Base-by-base conservation (phyloP, 495 filamentous ascomycete species). In the Schizothecium vesticola region DNA sequence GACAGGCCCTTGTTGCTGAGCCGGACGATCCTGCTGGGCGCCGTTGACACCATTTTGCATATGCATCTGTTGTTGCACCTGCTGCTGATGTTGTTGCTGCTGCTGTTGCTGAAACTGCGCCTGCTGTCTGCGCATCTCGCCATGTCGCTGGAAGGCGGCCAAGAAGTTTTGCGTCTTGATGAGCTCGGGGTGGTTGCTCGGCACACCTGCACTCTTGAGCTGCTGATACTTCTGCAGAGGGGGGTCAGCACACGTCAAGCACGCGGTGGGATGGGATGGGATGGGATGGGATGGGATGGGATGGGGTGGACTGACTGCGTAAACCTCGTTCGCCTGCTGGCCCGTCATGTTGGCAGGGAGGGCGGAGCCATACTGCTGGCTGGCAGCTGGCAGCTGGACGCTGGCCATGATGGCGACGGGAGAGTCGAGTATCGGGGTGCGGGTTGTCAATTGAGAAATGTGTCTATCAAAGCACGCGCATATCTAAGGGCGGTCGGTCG, bases 171-270 rank as follows among this genome's bases (percentile, higher is more conserved):
- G 86, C 16, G 86, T 85, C 79, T 92, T 94, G 64, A 90, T 80
- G 72, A 89, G 91, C 75, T 97, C 93, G 43, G 93, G 92, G 74
- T 96, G 90, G 68, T 84, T 88, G 65, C 86, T 84, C 19, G 87
- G 84, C 21, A 94, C 88, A 43, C 91, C 91, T 68, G 88, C 82
- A 28, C 87, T 81, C 82, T 91, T 91, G 88, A 97, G 89, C 77
- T 91, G 88, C 70, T 90, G 87, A 74, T 86, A 94, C 80, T 90
- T 92, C 92, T 96, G 74, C 43, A 22, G 13, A n/a, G 13, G 51
- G 57, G 67, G 58, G 62, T 65, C 25, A 72, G 63, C 25, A 62
- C 22, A 26, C 12, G 16, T 22, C 55, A n/a, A 29, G 11, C 24
- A 28, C 24, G 26, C 51, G 36, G 3, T 6, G 24, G 25, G 57